These are phyloP conservation scores for Dictyophora rubrovolvata DNA, from an alignment of 768 basidiomycete species.

Conservation along the genomic window DNA sequence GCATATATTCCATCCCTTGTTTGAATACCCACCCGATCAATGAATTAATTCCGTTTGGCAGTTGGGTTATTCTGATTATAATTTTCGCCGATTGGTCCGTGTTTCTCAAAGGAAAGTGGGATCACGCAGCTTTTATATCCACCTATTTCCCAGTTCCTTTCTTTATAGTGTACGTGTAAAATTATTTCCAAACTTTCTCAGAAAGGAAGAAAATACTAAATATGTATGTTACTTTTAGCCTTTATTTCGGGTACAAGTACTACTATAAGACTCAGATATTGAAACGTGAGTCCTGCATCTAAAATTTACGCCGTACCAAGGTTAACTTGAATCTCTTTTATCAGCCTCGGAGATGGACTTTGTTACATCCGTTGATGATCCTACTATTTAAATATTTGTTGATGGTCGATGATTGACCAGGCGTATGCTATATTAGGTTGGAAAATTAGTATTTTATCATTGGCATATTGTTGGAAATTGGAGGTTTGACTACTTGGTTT, in stretches of 20 bases:
- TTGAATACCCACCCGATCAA: not conserved
- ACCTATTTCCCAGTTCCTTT: constrained; percentile 53
- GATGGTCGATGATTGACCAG: too few relatives aligned
- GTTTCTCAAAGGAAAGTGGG: constrained; percentile 46
- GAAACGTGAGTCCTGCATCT: constrained; percentile 11
- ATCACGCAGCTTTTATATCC: constrained; percentile 62
- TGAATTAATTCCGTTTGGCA: not conserved
- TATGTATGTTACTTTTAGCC: not conserved
- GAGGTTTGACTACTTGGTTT: too few relatives aligned
- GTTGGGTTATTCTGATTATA: constrained; percentile 4
- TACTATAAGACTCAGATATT: constrained; percentile 40
- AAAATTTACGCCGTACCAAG: not conserved
- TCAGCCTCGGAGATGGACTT: constrained; percentile 75
- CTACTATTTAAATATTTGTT: not conserved
- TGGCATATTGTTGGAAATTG: too few relatives aligned
- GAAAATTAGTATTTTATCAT: too few relatives aligned
- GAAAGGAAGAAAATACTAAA: not conserved
- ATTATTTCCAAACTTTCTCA: not conserved
- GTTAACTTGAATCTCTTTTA: not conserved
- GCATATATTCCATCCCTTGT: not conserved
- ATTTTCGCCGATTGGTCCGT: constrained; percentile 20
- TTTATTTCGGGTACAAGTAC: constrained; percentile 48
- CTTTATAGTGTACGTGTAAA: not conserved
- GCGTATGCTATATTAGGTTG: too few relatives aligned
- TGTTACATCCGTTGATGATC: constrained; percentile 50